Evolutionary conservation across 2,329 filamentous ascomycete genomes (phyloP), one percentile per base, ranked within the genome.

Genomic region (Alternaria brassicae): DNA sequence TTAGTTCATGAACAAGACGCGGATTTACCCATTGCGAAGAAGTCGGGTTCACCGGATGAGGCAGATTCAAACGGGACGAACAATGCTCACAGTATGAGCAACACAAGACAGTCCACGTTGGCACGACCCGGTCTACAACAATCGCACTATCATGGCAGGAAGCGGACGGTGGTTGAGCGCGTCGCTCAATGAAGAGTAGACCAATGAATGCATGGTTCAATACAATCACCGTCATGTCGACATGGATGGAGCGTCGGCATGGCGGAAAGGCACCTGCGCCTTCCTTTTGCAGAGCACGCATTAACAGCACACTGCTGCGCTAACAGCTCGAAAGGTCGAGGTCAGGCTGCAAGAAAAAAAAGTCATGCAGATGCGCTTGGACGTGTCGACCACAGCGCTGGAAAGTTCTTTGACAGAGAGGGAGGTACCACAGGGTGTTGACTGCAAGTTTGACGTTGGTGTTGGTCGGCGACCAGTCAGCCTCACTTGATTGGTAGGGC

Each of bases 1-100:
- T 60, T 77, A 9, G 65, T 61, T n/a, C 66, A 72, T 36, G 73
- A 72, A 53, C 70, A 71, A 44, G 72, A 75, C 39, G 60, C 47
- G 10, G 69, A 68, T 13, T 58, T 57, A 8, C 28, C 44, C 15
- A 51, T 58, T n/a, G 28, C 58, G 53, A 67, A 58, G 19, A 65
- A 58, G 28, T 15, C 55, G 12, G 57, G 32, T 13, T 68, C 65
- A 30, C 56, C 48, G 37, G 67, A 68, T 17, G 58, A 60, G 36
- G 54, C 25, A 4, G n/a, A 58, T 25, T 71, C 67, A n/a, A 66
- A 62, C 28, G 49, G 58, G 36, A 64, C 60, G 42, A 66, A 70
- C 30, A 56, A 67, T 27, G 48, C 61, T 47, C 58, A 63, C 8
- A 69, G 63, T 53, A 58, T 55, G 55, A 62, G 57, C n/a, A 55